Evolutionary conservation across 345 rosid genomes (phyloP).

Genomic region (Salix caprea): DNA sequence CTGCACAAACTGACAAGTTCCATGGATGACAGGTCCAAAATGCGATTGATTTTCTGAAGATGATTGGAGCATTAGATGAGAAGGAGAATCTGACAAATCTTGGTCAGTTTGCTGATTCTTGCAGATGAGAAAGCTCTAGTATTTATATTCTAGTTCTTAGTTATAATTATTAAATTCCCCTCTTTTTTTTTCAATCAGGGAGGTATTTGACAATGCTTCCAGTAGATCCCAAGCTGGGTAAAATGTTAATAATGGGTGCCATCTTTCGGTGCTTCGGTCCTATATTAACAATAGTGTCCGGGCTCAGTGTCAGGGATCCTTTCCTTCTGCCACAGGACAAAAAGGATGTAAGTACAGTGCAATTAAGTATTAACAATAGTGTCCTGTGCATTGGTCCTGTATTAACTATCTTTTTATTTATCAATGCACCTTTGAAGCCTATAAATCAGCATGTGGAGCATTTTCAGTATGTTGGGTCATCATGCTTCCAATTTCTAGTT

Average conservation of each 20-base stretch:
- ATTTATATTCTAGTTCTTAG: neutral
- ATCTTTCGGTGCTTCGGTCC: conserved; percentile 94
- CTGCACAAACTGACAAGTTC: conserved; percentile 7
- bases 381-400: too few species aligned
- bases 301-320: conserved; percentile 96
- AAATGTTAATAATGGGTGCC: conserved; percentile 98
- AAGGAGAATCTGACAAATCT: conserved; percentile 88
- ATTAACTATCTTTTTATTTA: neutral
- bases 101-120: conserved; percentile 52
- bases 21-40: conserved; percentile 71
- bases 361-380: neutral
- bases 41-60: conserved; percentile 84
- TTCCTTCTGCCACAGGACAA: conserved; percentile 97
- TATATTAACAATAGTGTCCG: conserved; percentile 79
- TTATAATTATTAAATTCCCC: neutral
- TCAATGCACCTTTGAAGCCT: neutral
- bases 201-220: conserved; percentile 82
- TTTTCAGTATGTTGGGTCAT: neutral
- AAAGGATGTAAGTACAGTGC: conserved; percentile 64
- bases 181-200: conserved; percentile 42
- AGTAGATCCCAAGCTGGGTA: conserved; percentile 98
- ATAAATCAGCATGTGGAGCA: neutral
- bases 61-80: conserved; percentile 89
- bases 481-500: too few species aligned
- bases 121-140: neutral